phyloP scores from a whole-genome alignment of 306 rosid species.

The Arachis hypogaea region DNA sequence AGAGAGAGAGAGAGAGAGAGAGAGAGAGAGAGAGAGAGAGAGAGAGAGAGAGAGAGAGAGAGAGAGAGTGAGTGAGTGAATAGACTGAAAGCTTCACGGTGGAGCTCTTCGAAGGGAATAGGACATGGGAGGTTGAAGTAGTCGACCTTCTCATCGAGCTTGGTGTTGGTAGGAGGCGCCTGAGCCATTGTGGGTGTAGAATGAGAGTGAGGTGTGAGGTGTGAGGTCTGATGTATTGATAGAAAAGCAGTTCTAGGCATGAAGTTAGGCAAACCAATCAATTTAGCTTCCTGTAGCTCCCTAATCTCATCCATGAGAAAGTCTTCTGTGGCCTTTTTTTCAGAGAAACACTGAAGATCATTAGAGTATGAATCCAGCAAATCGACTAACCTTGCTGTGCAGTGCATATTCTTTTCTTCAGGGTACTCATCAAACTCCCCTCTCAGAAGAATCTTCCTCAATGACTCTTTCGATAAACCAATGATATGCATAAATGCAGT shows the following conservation, averaged over 20 bases:
- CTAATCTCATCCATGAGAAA: slow-evolving; percentile 47
- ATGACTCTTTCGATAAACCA: no score
- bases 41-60: background rate
- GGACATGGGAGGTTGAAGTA: slow-evolving; percentile 89
- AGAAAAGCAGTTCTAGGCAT: slow-evolving; percentile 52
- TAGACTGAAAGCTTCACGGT: slow-evolving; percentile 94
- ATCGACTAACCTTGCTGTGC: slow-evolving; percentile 28
- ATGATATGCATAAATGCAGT: no score
- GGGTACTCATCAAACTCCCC: no score
- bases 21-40: background rate
- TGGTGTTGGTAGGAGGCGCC: background rate
- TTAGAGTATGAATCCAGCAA: slow-evolving; percentile 19
- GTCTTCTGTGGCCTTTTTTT: slow-evolving; percentile 20
- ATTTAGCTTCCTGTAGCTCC: slow-evolving; percentile 48
- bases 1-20: slow-evolving; percentile 44
- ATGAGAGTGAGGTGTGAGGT: background rate
- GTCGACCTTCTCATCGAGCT: slow-evolving; percentile 61
- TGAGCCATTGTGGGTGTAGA: slow-evolving; percentile 43
- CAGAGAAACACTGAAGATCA: slow-evolving; percentile 6
- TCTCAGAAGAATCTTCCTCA: no score
- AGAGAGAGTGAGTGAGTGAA: background rate
- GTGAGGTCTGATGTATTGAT: slow-evolving; percentile 4
- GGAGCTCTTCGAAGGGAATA: slow-evolving; percentile 91
- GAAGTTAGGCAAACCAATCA: slow-evolving; percentile 58
- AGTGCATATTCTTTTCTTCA: no score